Conservation (phyloP, 140 eudicot genomes). For the Cichorium intybus region DNA sequence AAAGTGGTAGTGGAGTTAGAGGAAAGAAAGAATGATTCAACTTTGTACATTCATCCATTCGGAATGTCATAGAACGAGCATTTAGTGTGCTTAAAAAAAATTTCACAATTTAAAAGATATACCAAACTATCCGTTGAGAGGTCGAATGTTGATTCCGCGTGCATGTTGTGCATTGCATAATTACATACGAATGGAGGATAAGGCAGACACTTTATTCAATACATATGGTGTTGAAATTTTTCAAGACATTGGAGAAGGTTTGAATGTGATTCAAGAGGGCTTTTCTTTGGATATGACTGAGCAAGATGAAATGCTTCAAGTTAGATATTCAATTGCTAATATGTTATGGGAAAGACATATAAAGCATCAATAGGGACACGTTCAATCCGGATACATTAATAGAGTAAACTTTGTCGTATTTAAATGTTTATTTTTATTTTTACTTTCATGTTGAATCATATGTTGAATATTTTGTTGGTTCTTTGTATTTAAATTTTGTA, state of each 20-base stretch:
- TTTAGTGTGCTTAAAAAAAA: no score
- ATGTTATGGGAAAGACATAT: background rate
- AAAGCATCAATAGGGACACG: no score
- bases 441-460: no score
- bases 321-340: background rate
- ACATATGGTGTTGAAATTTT: background rate
- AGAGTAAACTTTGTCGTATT: no score
- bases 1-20: no score
- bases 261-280: background rate
- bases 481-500: no score
- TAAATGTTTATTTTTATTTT: no score
- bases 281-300: background rate
- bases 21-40: no score
- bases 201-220: background rate
- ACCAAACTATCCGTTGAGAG: background rate
- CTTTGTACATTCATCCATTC: no score
- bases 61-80: no score
- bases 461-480: no score
- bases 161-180: background rate
- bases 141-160: background rate
- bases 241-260: background rate
- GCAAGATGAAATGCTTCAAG: background rate
- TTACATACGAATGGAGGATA: conserved; percentile 1
- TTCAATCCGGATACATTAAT: background rate
- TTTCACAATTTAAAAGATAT: no score